phyloP scores from a whole-genome alignment of 2,329 filamentous ascomycete genomes.

The Phaeoacremonium minimum region DNA sequence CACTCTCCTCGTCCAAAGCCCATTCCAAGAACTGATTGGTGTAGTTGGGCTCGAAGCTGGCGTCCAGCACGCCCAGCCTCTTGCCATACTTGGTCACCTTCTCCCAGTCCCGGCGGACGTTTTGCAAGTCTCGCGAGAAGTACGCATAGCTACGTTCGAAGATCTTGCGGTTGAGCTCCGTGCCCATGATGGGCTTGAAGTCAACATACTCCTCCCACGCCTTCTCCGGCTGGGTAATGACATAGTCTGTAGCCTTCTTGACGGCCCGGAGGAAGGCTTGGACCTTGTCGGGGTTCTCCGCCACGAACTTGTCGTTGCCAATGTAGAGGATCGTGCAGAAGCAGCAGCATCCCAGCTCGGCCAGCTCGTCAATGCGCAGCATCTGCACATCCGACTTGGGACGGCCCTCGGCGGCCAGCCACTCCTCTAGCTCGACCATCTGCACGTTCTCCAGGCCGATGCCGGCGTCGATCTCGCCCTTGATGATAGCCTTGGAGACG shows the following conservation, averaged over 20 bases:
- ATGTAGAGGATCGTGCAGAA: slow-evolving; percentile 82
- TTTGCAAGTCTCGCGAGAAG: slow-evolving; percentile 71
- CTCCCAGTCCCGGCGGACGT: slow-evolving; percentile 68
- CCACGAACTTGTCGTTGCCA: slow-evolving; percentile 67
- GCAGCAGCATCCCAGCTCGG: slow-evolving; percentile 77
- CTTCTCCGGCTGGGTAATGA: slow-evolving; percentile 56
- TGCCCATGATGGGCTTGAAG: slow-evolving; percentile 68
- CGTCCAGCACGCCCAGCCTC: slow-evolving; percentile 63
- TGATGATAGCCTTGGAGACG: slow-evolving; percentile 71
- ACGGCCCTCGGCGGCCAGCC: slow-evolving; percentile 61
- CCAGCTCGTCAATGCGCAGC: slow-evolving; percentile 77
- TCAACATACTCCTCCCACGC: slow-evolving; percentile 68
- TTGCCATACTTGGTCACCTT: slow-evolving; percentile 78
- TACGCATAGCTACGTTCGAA: slow-evolving; percentile 76
- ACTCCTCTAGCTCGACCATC: slow-evolving; percentile 78
- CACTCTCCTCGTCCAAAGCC: slow-evolving; percentile 59
- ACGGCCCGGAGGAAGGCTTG: slow-evolving; percentile 66
- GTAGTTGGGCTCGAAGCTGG: slow-evolving; percentile 65
- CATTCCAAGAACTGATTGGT: slow-evolving; percentile 68
- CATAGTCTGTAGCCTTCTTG: slow-evolving; percentile 70
- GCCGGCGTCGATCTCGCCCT: slow-evolving; percentile 68
- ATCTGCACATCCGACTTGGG: slow-evolving; percentile 68
- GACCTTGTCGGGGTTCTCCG: slow-evolving; percentile 62
- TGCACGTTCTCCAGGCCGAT: slow-evolving; percentile 75
- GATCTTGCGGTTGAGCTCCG: slow-evolving; percentile 69